These are phyloP conservation scores for Hymenochaete sp. DNA, from an alignment of 1,284 basidiomycete species.

Conservation along the genomic window DNA sequence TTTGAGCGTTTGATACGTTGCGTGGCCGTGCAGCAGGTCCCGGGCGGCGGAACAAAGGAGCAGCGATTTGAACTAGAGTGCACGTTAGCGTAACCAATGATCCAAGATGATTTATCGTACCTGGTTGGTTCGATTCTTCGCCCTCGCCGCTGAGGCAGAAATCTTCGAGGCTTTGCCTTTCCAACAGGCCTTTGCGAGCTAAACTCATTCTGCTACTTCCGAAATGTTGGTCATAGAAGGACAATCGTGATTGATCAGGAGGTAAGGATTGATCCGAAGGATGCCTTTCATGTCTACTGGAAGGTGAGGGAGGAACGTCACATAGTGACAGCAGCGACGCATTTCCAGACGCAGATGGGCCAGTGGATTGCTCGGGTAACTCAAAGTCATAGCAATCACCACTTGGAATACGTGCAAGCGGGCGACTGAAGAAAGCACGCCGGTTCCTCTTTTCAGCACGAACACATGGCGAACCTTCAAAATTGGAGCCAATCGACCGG, in stretches of 20 bases:
- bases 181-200: constrained; percentile 49
- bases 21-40: constrained; percentile 44
- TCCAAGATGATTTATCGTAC: too few species aligned
- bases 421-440: constrained; percentile 22
- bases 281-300: background rate
- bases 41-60: constrained; percentile 55
- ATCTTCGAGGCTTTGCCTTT: constrained; percentile 61
- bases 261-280: constrained; percentile 17
- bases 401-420: constrained; percentile 26
- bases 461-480: constrained; percentile 65
- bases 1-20: constrained; percentile 54
- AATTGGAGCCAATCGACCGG: constrained; percentile 51
- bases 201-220: constrained; percentile 60
- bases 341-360: constrained; percentile 30
- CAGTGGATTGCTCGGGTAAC: constrained; percentile 23
- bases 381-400: constrained; percentile 27
- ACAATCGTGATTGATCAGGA: constrained; percentile 36
- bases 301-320: constrained; percentile 38
- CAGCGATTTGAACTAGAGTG: too few species aligned
- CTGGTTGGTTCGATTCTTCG: constrained; percentile 46
- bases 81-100: too few species aligned
- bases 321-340: constrained; percentile 16
- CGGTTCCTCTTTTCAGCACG: constrained; percentile 56
- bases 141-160: constrained; percentile 53
- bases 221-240: constrained; percentile 46